Evolutionary conservation across 148 eudicot species (phyloP).

Genomic region (Polygonum maritimum): DNA sequence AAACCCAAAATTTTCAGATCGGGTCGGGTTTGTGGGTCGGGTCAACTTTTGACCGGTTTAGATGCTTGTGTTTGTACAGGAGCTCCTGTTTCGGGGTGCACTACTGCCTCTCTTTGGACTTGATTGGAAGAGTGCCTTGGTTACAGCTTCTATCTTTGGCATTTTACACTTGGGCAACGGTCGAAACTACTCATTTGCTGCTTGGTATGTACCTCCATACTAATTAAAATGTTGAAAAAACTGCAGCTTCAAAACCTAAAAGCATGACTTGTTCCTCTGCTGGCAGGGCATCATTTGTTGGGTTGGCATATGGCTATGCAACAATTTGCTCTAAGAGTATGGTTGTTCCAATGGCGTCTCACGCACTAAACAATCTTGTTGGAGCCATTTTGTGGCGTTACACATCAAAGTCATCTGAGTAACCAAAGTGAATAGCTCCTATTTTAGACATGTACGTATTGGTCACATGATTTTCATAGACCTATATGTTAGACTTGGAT

Average conservation of each 20-base stretch:
- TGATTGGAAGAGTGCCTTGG: slow-evolving; percentile 48
- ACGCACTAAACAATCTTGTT: slow-evolving; percentile 68
- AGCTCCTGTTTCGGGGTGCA: slow-evolving; percentile 86
- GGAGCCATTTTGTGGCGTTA: slow-evolving; percentile 83
- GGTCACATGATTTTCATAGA: too few species aligned
- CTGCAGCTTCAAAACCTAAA: background rate
- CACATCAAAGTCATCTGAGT: slow-evolving; percentile 34
- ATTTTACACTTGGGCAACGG: slow-evolving; percentile 80
- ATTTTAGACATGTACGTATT: background rate
- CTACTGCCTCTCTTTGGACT: slow-evolving; percentile 71
- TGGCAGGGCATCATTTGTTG: slow-evolving; percentile 85
- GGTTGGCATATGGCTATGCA: slow-evolving; percentile 70
- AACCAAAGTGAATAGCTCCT: background rate
- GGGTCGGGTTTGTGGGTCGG: too few species aligned
- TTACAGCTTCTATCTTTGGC: slow-evolving; percentile 66
- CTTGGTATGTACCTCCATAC: slow-evolving; percentile 38
- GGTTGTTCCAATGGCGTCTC: slow-evolving; percentile 81
- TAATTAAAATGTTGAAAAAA: background rate
- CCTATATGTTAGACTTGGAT: too few species aligned
- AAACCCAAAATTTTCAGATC: too few species aligned
- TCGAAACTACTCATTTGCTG: slow-evolving; percentile 70
- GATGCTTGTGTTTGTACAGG: slow-evolving; percentile 26
- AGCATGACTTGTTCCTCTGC: background rate
- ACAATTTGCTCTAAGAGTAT: slow-evolving; percentile 59
- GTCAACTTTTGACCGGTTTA: background rate